Evolutionary conservation across 2,329 filamentous ascomycete genomes (phyloP), one percentile per base, ranked within the genome.

Genomic region (Cladosporium sp.): DNA sequence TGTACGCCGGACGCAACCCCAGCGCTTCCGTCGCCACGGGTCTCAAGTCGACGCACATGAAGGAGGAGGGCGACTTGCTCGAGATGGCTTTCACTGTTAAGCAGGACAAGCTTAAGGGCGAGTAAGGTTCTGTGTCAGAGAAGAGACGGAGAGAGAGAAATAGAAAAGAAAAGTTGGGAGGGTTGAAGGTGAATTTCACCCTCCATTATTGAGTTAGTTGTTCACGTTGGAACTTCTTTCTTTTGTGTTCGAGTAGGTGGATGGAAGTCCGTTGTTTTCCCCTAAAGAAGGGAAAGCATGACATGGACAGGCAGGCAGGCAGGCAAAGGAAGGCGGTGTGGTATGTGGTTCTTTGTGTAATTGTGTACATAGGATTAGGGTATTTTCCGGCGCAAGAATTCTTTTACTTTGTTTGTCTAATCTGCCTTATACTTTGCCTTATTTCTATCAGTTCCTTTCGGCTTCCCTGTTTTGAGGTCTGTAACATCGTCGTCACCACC

Each of bases 21-120:
- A 96, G 89, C 66, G 92, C 93, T 13, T 92, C 86, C 57, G 92
- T 97, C 20, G 93, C 93, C 32, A 96, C 92, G 49, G 93, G 93
- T 71, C 75, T 93, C 67, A 99, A 99, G 84, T 75, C 79, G 39
- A 83, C 80, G 50, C 93, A 99, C 73, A 75, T 84, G 73, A 95
- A 92, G 80, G 93, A 99, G 77, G 93, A 97, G 80, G 80, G 88
- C 68, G 89, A 93, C 42, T 72, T 99, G 61, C 73, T 91, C 59
- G 73, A 83, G 56, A 78, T 79, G 67, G 83, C 83, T 44, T 85
- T 82, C 65, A 75, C 65, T 17, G 75, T 85, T 41, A 77, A 76
- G 71, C 82, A 85, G 73, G 80, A 83, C 56, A 83, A 80, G 68
- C 71, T 84, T 52, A 85, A 85, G 75, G 80, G 82, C 57, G 80